These are phyloP conservation scores for Rubia balearica DNA, from an alignment of 305 asterid genomes.

Conservation along the genomic window DNA sequence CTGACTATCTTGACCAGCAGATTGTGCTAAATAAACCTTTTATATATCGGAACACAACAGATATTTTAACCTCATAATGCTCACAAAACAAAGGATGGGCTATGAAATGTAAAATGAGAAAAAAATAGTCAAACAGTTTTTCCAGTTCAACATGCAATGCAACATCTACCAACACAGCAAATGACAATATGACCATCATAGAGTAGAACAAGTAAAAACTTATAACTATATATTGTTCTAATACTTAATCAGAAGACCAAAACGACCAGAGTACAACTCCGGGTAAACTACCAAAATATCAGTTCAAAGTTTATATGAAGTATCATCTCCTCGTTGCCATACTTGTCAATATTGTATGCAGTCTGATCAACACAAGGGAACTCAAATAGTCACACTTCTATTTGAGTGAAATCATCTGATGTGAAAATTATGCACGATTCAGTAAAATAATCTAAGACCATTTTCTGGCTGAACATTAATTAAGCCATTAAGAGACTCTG, in stretches of 20 bases:
- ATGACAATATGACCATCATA: neutral
- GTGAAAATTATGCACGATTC: neutral
- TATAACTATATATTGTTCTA: neutral
- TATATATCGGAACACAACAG: neutral
- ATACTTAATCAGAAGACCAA: neutral
- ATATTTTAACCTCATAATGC: neutral
- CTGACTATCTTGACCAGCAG: neutral
- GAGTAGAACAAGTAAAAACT: neutral
- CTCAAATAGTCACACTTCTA: neutral
- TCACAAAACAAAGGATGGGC: neutral
- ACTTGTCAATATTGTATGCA: neutral
- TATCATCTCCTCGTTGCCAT: neutral
- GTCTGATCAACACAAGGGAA: neutral
- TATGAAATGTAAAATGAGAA: too few relatives aligned
- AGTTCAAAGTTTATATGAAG: neutral
- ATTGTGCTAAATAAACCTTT: neutral
- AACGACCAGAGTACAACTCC: neutral
- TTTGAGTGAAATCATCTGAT: neutral
- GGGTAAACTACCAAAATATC: neutral
- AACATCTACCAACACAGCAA: neutral
- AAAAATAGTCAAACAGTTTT: too few relatives aligned
- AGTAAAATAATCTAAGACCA: conserved; percentile 4
- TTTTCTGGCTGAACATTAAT: neutral
- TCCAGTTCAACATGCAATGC: neutral
- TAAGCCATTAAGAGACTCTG: neutral